These are phyloP conservation scores for Chrysanthemum makinoi DNA, from an alignment of 129 eudicot species.

Conservation along the genomic window DNA sequence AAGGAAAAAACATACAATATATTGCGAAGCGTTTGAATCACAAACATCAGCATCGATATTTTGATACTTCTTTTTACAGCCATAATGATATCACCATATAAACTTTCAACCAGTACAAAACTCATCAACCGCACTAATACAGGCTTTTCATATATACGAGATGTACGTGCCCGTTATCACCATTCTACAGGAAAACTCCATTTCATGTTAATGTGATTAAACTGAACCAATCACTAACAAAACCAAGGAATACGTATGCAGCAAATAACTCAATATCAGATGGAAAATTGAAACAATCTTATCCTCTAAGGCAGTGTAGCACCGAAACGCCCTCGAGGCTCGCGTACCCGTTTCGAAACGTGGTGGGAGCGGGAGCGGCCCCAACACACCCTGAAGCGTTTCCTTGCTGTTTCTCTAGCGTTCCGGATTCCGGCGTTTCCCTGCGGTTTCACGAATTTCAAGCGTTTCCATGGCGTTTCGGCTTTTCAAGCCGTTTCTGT, in stretches of 20 bases:
- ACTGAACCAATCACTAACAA: not conserved
- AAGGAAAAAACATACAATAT: not conserved
- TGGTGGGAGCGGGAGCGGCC: no score
- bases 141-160: conserved; percentile 46
- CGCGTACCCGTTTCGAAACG: no score
- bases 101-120: conserved; percentile 55
- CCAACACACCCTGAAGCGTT: no score
- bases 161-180: conserved; percentile 23
- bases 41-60: conserved; percentile 77
- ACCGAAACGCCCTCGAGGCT: no score
- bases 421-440: no score
- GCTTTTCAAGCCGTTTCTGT: no score
- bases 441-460: no score
- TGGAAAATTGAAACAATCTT: no score
- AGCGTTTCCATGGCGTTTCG: no score
- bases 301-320: no score
- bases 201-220: conserved; percentile 27
- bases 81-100: conserved; percentile 59
- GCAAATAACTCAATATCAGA: no score
- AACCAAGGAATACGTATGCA: not conserved
- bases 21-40: conserved; percentile 3
- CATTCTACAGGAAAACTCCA: conserved; percentile 61
- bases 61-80: conserved; percentile 46
- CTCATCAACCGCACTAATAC: conserved; percentile 50
- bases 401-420: no score